These are phyloP conservation scores for Cordia subcordata DNA, from an alignment of 257 asterid genomes.

Conservation along the genomic window DNA sequence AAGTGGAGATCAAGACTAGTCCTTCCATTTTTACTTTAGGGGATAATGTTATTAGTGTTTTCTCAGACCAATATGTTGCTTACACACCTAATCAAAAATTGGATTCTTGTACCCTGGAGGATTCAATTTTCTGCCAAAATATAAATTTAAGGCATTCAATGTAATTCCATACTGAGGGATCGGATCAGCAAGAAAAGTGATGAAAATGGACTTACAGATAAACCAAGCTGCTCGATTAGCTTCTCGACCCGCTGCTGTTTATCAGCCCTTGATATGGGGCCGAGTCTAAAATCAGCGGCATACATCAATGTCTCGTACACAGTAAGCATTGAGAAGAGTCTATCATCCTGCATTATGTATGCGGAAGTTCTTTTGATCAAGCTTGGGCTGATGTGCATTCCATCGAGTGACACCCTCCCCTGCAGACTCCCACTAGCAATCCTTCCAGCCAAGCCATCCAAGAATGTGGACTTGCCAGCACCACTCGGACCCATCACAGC, in stretches of 20 bases:
- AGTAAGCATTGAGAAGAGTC: slow-evolving; percentile 75
- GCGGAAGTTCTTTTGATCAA: slow-evolving; percentile 30
- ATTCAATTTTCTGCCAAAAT: too few relatives aligned
- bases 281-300: slow-evolving; percentile 73
- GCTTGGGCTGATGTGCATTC: slow-evolving; percentile 32
- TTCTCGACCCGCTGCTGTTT: slow-evolving; percentile 54
- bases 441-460: slow-evolving; percentile 75
- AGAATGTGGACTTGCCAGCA: slow-evolving; percentile 77
- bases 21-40: too few relatives aligned
- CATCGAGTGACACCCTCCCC: slow-evolving; percentile 60
- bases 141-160: too few relatives aligned
- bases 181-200: background rate
- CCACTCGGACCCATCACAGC: slow-evolving; percentile 97
- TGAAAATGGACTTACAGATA: slow-evolving; percentile 44
- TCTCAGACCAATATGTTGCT: too few relatives aligned
- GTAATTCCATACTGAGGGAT: background rate
- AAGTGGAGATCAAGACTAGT: too few relatives aligned
- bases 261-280: slow-evolving; percentile 41
- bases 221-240: slow-evolving; percentile 66
- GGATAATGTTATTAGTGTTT: too few relatives aligned
- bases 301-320: slow-evolving; percentile 84
- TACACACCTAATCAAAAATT: too few relatives aligned
- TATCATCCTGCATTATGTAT: slow-evolving; percentile 46
- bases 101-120: too few relatives aligned
- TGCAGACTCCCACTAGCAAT: slow-evolving; percentile 72